A percentile compares a stretch with the other conserved stretches of the same genome.
Conservation (phyloP, 805 yeast species). For the Wickerhamiella siamensis region DNA sequence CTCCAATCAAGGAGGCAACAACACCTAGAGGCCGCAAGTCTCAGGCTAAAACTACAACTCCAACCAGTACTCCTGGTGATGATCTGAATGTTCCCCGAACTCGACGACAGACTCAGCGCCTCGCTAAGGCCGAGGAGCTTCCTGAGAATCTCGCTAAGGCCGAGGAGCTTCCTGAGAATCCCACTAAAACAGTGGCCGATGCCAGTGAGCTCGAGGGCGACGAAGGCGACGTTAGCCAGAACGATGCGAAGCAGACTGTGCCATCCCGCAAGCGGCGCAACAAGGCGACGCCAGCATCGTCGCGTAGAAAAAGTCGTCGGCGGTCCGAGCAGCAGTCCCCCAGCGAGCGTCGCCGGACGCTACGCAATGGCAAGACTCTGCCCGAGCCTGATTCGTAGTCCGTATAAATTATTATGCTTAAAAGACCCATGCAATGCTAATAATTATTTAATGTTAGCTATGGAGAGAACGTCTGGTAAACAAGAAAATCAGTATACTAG, state of each 20-base stretch:
- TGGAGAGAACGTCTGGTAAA: no score
- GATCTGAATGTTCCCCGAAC: not conserved
- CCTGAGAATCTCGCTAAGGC: not conserved
- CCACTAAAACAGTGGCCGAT: no score
- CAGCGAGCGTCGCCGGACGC: not conserved
- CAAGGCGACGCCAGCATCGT: not conserved
- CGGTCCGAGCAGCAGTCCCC: not conserved
- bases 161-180: no score
- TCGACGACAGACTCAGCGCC: not conserved
- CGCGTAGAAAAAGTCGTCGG: not conserved
- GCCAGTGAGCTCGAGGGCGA: no score
- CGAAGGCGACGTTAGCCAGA: no score
- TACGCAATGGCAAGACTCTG: not conserved
- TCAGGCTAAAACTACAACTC: not conserved
- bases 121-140: no score
- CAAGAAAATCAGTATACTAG: no score
- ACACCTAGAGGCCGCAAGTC: not conserved
- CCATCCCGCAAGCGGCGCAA: not conserved
- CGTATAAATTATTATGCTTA: not conserved
- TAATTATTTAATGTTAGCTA: no score
- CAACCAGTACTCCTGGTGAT: no score
- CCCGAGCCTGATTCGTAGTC: not conserved
- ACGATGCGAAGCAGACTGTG: no score
- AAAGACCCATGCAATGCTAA: not conserved
- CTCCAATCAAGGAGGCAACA: not conserved